Percentiles rank a stretch among this genome's conserved stretches.
Evolutionary conservation across 805 yeast species (phyloP).

Genomic region (Wickerhamomyces canadensis): DNA sequence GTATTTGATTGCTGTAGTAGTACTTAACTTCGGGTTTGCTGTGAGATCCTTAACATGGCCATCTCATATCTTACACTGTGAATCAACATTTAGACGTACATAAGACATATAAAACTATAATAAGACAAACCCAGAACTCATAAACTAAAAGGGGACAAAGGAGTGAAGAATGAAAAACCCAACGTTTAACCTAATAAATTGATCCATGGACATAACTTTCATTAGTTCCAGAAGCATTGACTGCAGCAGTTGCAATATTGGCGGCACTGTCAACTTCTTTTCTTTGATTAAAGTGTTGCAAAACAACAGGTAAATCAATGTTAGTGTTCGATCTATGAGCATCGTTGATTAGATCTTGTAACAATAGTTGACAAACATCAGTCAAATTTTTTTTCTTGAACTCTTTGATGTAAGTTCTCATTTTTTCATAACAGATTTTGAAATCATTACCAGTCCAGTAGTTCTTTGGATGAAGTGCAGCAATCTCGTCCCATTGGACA

Average conservation of each 20-base stretch:
- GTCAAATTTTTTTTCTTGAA: constrained; percentile 33
- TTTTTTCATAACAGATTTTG: constrained; percentile 52
- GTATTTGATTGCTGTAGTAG: constrained; percentile 1
- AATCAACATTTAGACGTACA: no score
- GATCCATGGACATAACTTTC: not conserved
- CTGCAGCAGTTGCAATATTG: constrained; percentile 10
- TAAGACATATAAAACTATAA: no score
- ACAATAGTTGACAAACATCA: constrained; percentile 27
- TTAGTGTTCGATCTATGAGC: constrained; percentile 12
- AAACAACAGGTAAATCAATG: constrained; percentile 19
- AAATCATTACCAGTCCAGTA: constrained; percentile 60
- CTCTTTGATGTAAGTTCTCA: constrained; percentile 48
- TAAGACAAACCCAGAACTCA: not conserved
- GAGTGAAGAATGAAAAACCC: not conserved
- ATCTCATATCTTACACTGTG: no score
- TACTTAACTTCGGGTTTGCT: no score
- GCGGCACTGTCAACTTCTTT: not conserved
- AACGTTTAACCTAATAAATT: not conserved
- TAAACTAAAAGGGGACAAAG: not conserved
- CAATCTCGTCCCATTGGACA: constrained; percentile 52
- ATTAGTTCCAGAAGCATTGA: constrained; percentile 6
- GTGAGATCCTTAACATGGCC: no score
- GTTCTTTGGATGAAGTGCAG: constrained; percentile 37
- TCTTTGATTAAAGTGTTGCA: constrained; percentile 10
- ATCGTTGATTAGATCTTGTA: constrained; percentile 19